Evolutionary conservation across 75 land plant species (phyloP).

Genomic region (Picea sitchensis): DNA sequence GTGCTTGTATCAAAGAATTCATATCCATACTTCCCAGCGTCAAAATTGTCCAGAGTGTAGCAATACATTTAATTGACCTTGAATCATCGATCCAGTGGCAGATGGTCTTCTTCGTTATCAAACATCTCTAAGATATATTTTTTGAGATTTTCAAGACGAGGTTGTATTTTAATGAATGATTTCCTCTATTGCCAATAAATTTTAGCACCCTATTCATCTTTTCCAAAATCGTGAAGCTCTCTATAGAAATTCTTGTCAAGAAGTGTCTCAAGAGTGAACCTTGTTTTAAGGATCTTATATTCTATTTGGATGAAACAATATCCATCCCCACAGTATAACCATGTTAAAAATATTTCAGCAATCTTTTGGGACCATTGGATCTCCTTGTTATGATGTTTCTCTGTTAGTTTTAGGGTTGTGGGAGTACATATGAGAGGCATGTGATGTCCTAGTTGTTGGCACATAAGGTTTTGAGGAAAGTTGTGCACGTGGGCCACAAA

Average conservation of each 20-base stretch:
- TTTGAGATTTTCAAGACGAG: background rate
- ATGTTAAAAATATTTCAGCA: background rate
- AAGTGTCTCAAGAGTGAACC: too few species aligned
- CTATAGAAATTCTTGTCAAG: background rate
- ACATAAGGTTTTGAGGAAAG: too few species aligned
- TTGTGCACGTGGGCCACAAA: too few species aligned
- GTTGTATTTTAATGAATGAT: background rate
- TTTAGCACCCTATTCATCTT: background rate
- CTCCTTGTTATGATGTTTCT: background rate
- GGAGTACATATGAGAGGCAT: background rate
- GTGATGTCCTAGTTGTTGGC: too few species aligned
- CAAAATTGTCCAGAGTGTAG: too few species aligned
- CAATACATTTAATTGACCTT: too few species aligned
- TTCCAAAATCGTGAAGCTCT: background rate
- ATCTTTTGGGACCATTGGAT: slow-evolving; percentile 3
- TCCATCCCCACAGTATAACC: background rate
- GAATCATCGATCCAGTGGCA: too few species aligned
- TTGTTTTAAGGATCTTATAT: background rate
- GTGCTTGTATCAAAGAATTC: too few species aligned
- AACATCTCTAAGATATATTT: background rate
- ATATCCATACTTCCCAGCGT: too few species aligned
- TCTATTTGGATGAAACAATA: slow-evolving; percentile 6
- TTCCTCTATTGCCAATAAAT: background rate
- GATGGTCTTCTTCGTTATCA: background rate
- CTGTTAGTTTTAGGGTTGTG: background rate